Conservation (phyloP, 352 stramenopile genomes). For the Hyaloperonospora arabidopsidis region DNA sequence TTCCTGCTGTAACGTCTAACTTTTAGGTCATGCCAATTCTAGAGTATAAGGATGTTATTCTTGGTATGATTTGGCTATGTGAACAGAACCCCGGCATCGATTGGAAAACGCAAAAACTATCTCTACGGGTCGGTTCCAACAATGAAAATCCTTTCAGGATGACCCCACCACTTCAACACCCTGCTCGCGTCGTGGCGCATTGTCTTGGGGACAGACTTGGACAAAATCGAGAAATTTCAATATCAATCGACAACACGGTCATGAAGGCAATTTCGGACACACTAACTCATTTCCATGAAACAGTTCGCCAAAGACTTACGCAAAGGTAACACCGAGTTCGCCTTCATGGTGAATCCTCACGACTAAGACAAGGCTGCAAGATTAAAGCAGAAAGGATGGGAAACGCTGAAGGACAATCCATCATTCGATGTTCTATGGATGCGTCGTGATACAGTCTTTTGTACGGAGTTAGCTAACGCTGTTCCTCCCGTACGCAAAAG, state of each 20-base stretch:
- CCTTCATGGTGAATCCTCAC: conserved; percentile 8
- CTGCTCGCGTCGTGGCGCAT: too few relatives aligned
- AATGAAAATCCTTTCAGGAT: too few relatives aligned
- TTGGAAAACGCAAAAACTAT: too few relatives aligned
- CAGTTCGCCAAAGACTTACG: conserved; percentile 2
- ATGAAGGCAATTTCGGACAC: neutral
- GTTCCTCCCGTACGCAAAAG: neutral
- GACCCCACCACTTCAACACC: too few relatives aligned
- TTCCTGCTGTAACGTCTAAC: too few relatives aligned
- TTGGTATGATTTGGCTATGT: too few relatives aligned
- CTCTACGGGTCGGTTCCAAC: too few relatives aligned
- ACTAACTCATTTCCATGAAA: conserved; percentile 2
- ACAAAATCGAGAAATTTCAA: conserved; percentile 10
- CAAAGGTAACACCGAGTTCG: conserved; percentile 1
- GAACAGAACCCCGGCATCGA: too few relatives aligned
- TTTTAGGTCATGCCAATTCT: too few relatives aligned
- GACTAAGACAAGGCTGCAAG: conserved; percentile 10
- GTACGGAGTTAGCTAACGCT: conserved; percentile 1
- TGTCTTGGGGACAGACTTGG: too few relatives aligned
- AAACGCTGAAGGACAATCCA: conserved; percentile 2
- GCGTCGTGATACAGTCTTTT: neutral
- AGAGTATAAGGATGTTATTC: too few relatives aligned
- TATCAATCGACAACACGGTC: conserved; percentile 10
- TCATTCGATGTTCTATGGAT: neutral
- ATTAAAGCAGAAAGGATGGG: too few relatives aligned